A percentile compares a stretch with the other conserved stretches of the same genome.
Evolutionary conservation across 768 basidiomycete species (phyloP).

Genomic region (Pulveroboletus ravenelii): DNA sequence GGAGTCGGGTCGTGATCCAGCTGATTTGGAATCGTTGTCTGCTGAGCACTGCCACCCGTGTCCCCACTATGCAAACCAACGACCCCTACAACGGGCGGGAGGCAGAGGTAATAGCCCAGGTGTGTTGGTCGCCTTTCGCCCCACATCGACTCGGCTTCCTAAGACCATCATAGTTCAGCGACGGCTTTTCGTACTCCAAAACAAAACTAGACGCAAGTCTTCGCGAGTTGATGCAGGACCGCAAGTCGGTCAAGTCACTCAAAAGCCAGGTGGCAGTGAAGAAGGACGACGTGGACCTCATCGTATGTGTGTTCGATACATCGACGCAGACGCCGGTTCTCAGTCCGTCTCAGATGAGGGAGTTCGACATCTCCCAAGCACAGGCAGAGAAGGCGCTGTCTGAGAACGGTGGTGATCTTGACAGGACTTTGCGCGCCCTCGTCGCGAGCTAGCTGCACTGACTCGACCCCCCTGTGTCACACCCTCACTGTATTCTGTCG

Average conservation of each 20-base stretch:
- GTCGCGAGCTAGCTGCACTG: slow-evolving; percentile 17
- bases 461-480: background rate
- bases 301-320: slow-evolving; percentile 19
- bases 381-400: slow-evolving; percentile 30
- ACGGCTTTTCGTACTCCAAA: slow-evolving; percentile 44
- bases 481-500: slow-evolving; percentile 1
- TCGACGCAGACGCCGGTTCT: background rate
- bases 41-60: slow-evolving; percentile 22
- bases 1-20: background rate
- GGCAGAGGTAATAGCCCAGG: slow-evolving; percentile 29
- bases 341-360: slow-evolving; percentile 21
- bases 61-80: slow-evolving; percentile 13
- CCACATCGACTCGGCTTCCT: slow-evolving; percentile 16
- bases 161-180: slow-evolving; percentile 45
- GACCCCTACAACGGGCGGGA: slow-evolving; percentile 28
- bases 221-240: slow-evolving; percentile 48
- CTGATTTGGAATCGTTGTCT: too few species aligned
- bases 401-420: slow-evolving; percentile 29
- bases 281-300: slow-evolving; percentile 26
- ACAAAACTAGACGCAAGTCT: slow-evolving; percentile 31
- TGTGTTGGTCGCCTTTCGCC: slow-evolving; percentile 1
- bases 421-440: slow-evolving; percentile 24
- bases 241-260: slow-evolving; percentile 51
- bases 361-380: slow-evolving; percentile 25
- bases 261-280: slow-evolving; percentile 21